Percentiles rank a stretch among this genome's conserved stretches.
Conservation (phyloP, 305 asterid species). For the Fraxinus paxiana region DNA sequence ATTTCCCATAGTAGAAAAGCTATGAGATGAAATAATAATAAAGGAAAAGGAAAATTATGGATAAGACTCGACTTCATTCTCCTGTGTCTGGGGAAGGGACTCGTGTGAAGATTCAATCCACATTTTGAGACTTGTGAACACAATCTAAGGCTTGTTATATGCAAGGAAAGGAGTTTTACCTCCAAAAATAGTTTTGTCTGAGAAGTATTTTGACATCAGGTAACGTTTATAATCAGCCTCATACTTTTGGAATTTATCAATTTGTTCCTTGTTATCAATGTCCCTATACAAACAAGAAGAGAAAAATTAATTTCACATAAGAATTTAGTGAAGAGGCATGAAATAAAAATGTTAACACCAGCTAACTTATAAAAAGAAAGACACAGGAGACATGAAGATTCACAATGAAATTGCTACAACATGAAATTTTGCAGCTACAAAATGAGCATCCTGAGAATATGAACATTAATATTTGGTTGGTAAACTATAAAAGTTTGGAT, state of each 20-base stretch:
- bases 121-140: neutral
- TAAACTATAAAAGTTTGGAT: neutral
- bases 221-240: constrained; percentile 57
- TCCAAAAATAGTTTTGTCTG: constrained; percentile 79
- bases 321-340: neutral
- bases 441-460: neutral
- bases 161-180: constrained; percentile 40
- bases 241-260: constrained; percentile 55
- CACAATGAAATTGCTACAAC: neutral
- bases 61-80: neutral
- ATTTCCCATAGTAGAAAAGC: neutral
- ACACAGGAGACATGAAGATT: neutral
- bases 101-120: neutral
- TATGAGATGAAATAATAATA: neutral
- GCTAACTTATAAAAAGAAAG: neutral
- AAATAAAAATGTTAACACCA: neutral
- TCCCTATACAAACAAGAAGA: constrained; percentile 33
- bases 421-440: neutral
- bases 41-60: neutral
- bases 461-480: neutral
- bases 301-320: constrained; percentile 15
- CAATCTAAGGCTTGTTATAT: neutral
- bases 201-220: constrained; percentile 70
- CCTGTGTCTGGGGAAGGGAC: neutral
- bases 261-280: constrained; percentile 40